These are phyloP conservation scores for Coemansia reversa DNA, from an alignment of 192 early-diverging fungal species.

Conservation along the genomic window DNA sequence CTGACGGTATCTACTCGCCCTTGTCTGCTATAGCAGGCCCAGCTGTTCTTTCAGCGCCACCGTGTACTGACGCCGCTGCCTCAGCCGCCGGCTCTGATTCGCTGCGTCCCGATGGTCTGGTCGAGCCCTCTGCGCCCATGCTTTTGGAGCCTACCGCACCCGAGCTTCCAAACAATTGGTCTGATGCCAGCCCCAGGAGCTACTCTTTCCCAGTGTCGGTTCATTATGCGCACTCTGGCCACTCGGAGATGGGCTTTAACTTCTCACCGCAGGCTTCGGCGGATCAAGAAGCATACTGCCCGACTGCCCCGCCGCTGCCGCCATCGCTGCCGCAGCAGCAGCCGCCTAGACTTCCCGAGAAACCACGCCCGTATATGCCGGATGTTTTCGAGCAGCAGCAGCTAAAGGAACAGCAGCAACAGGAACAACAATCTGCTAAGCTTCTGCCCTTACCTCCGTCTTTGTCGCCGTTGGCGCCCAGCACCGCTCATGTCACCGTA, in stretches of 20 bases:
- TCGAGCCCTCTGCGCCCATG: conserved; percentile 50
- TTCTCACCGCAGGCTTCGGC: not conserved
- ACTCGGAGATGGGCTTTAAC: conserved; percentile 25
- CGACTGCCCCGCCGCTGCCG: conserved; percentile 6
- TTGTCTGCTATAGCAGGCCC: conserved; percentile 17
- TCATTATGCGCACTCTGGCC: conserved; percentile 21
- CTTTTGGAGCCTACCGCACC: conserved; percentile 45
- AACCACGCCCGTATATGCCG: conserved; percentile 29
- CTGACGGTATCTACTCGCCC: conserved; percentile 12
- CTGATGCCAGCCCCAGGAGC: conserved; percentile 2
- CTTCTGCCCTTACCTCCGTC: not conserved
- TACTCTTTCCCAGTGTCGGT: conserved; percentile 38
- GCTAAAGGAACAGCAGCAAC: conserved; percentile 16
- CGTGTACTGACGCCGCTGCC: conserved; percentile 12
- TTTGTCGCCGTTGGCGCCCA: not conserved
- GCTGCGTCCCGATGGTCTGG: conserved; percentile 11
- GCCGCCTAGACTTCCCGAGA: conserved; percentile 21
- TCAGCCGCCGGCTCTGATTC: not conserved
- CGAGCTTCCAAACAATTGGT: conserved; percentile 43
- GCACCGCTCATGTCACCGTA: not conserved
- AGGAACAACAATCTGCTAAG: not conserved
- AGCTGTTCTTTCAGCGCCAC: conserved; percentile 42
- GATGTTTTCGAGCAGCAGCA: not conserved
- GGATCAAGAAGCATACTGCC: not conserved
- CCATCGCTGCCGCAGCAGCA: not conserved